phyloP scores from a whole-genome alignment of 345 rosid species.

The Camelina hispida region DNA sequence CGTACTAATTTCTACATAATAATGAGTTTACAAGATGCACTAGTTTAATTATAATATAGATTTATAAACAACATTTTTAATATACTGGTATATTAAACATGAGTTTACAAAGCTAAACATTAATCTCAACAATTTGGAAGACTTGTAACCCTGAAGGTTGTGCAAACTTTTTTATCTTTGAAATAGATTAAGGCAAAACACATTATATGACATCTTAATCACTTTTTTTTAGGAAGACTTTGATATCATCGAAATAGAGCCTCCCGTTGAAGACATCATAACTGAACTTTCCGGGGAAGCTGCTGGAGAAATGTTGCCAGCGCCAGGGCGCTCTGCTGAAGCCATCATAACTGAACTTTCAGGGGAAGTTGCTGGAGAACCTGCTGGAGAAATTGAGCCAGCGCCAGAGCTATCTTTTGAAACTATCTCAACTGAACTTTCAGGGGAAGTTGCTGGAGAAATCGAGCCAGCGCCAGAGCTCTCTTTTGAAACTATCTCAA shows the following conservation, averaged over 20 bases:
- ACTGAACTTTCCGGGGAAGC: slow-evolving; percentile 21
- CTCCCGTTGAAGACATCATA: slow-evolving; percentile 19
- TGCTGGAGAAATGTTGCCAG: background rate
- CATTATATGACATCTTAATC: slow-evolving; percentile 27
- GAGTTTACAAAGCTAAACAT: slow-evolving; percentile 41
- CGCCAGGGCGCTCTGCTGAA: slow-evolving; percentile 7
- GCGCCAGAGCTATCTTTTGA: background rate
- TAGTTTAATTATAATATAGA: slow-evolving; percentile 6
- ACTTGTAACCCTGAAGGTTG: slow-evolving; percentile 17
- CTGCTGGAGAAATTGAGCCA: slow-evolving; percentile 13
- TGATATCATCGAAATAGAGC: background rate
- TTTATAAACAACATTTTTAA: slow-evolving; percentile 35
- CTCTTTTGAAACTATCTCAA: background rate
- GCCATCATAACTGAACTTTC: background rate
- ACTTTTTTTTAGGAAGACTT: slow-evolving; percentile 17
- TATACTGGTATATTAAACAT: slow-evolving; percentile 32
- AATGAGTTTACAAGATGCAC: slow-evolving; percentile 21
- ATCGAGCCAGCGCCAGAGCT: background rate
- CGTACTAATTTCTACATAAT: slow-evolving; percentile 25
- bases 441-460: slow-evolving; percentile 7
- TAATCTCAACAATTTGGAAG: slow-evolving; percentile 41
- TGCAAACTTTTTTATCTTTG: slow-evolving; percentile 16
- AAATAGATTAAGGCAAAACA: slow-evolving; percentile 34
- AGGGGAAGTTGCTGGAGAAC: slow-evolving; percentile 4
- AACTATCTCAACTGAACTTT: background rate